Evolutionary conservation across 2,329 filamentous ascomycete species (phyloP).

Genomic region (Cercospora sp.): DNA sequence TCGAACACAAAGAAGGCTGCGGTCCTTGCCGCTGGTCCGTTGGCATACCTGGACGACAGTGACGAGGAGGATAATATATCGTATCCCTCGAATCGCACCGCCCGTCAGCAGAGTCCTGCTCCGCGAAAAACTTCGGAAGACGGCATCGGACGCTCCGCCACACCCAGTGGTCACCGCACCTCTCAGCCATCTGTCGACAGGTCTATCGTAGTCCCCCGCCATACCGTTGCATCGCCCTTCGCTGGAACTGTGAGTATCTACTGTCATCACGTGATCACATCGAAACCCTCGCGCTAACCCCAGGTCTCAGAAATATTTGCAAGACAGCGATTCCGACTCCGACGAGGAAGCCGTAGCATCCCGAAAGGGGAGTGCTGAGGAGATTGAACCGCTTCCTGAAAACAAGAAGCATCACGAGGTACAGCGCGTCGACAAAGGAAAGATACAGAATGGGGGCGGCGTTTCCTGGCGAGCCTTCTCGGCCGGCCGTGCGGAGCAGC

Average conservation of each 20-base stretch:
- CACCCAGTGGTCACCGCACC: constrained; percentile 29
- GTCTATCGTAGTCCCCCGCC: constrained; percentile 26
- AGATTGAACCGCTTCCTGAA: constrained; percentile 5
- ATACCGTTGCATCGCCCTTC: constrained; percentile 39
- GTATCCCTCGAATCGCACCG: constrained; percentile 19
- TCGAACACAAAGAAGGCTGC: constrained; percentile 27
- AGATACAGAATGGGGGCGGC: constrained; percentile 33
- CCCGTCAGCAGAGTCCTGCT: constrained; percentile 34
- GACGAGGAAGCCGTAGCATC: constrained; percentile 36
- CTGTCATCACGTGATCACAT: constrained; percentile 21
- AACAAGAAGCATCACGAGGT: constrained; percentile 31
- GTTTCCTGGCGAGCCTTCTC: constrained; percentile 41
- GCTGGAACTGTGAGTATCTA: constrained; percentile 34
- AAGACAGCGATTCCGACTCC: constrained; percentile 35
- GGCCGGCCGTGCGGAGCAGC: constrained; percentile 36
- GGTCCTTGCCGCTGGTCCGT: constrained; percentile 33
- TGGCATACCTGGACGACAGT: constrained; percentile 39
- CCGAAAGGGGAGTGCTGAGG: constrained; percentile 33
- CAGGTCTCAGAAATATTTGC: constrained; percentile 35
- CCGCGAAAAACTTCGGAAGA: constrained; percentile 29
- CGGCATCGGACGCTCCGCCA: constrained; percentile 25
- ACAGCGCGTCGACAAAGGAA: constrained; percentile 37
- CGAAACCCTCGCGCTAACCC: constrained; percentile 22
- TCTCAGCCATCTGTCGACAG: constrained; percentile 20
- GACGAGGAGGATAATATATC: constrained; percentile 30